Percentiles rank a stretch among this genome's conserved stretches.
These are phyloP conservation scores for Secale cereale DNA, from an alignment of 176 grass and related monocot species.

Conservation along the genomic window DNA sequence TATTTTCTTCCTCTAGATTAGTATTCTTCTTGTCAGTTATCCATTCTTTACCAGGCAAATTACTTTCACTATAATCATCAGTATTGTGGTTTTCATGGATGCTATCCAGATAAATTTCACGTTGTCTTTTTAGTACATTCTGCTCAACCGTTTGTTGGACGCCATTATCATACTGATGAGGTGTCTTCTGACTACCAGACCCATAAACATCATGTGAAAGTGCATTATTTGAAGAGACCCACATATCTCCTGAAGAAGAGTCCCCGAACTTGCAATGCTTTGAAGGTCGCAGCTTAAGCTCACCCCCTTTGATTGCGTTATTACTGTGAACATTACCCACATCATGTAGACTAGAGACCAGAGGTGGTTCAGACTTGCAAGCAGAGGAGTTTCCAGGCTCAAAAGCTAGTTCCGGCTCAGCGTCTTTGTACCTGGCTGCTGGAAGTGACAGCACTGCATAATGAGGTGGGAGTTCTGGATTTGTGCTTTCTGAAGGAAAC, in stretches of 20 bases:
- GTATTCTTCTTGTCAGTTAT: constrained; percentile 1
- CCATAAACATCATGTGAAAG: constrained; percentile 24
- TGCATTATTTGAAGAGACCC: constrained; percentile 32
- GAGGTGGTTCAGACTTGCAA: constrained; percentile 38
- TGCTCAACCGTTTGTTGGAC: constrained; percentile 26
- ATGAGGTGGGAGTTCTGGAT: too few relatives aligned
- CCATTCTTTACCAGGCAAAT: constrained; percentile 22
- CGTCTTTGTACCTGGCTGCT: neutral
- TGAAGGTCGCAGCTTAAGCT: constrained; percentile 80
- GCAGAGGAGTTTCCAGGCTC: constrained; percentile 29
- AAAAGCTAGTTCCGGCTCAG: constrained; percentile 23
- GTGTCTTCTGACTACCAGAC: constrained; percentile 13
- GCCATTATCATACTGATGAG: constrained; percentile 22
- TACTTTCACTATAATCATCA: neutral
- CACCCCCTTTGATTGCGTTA: constrained; percentile 73
- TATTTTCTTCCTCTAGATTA: constrained; percentile 27
- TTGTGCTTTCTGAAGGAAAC: constrained; percentile 28
- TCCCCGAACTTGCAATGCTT: constrained; percentile 50
- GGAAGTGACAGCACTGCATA: too few relatives aligned
- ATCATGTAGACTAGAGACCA: constrained; percentile 13
- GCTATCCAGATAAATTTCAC: constrained; percentile 26
- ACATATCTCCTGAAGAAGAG: constrained; percentile 30
- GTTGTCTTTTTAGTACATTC: constrained; percentile 21
- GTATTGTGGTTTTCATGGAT: constrained; percentile 30
- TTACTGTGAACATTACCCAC: constrained; percentile 30